Conservation (phyloP, 306 rosid species). For the Citrullus mucosospermus region DNA sequence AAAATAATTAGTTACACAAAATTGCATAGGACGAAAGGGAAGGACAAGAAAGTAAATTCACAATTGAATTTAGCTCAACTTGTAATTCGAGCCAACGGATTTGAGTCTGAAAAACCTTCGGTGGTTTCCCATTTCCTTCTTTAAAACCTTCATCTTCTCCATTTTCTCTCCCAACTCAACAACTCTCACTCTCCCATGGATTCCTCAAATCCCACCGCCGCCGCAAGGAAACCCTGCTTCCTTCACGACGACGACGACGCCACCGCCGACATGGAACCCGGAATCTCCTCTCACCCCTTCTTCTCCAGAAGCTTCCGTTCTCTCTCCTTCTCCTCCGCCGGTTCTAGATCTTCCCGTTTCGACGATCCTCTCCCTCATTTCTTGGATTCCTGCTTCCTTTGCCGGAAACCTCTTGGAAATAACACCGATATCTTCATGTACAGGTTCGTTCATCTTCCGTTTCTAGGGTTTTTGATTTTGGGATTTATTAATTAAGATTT, state of each 20-base stretch:
- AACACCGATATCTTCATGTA: slow-evolving; percentile 85
- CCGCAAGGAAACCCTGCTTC: slow-evolving; percentile 39
- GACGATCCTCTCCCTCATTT: slow-evolving; percentile 75
- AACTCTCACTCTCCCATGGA: slow-evolving; percentile 31
- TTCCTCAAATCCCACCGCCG: slow-evolving; percentile 6
- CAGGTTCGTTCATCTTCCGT: slow-evolving; percentile 36
- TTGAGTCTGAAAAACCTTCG: slow-evolving; percentile 23
- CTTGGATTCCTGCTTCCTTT: slow-evolving; percentile 62
- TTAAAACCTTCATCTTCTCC: slow-evolving; percentile 3
- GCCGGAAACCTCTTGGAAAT: slow-evolving; percentile 56
- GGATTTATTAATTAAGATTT: not conserved
- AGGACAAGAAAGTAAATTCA: not conserved
- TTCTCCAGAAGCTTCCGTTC: not conserved
- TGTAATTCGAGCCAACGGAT: slow-evolving; percentile 45
- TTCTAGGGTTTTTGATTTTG: not conserved
- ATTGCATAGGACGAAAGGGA: not conserved
- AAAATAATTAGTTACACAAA: not conserved
- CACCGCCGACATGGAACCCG: slow-evolving; percentile 39
- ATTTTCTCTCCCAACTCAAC: not conserved
- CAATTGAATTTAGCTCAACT: not conserved
- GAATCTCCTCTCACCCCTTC: slow-evolving; percentile 33
- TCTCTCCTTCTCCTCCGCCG: slow-evolving; percentile 37
- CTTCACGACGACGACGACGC: slow-evolving; percentile 39
- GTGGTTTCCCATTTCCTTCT: slow-evolving; percentile 16
- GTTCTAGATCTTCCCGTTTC: slow-evolving; percentile 61